Evolutionary conservation across 768 basidiomycete genomes (phyloP).

Genomic region (Leccinum barrowsii): DNA sequence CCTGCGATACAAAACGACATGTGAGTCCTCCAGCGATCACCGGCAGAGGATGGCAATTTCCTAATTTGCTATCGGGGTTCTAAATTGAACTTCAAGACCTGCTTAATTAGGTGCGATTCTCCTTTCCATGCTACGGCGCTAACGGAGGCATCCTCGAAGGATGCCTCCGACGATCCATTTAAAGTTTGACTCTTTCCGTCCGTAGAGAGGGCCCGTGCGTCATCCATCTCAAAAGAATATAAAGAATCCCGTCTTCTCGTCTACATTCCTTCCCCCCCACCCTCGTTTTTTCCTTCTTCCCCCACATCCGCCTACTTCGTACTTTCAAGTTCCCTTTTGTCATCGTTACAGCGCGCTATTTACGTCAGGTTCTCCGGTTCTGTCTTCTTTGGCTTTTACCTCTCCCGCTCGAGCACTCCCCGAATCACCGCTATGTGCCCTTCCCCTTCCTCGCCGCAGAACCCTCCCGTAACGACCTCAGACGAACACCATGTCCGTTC

Average conservation of each 20-base stretch:
- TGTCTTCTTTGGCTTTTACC: conserved; percentile 11
- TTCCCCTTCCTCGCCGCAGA: conserved; percentile 25
- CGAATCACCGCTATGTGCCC: conserved; percentile 28
- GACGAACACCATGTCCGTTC: conserved; percentile 10
- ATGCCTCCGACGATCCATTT: conserved; percentile 18
- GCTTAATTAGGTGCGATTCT: conserved; percentile 20
- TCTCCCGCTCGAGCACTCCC: conserved; percentile 13
- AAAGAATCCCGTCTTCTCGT: conserved; percentile 15
- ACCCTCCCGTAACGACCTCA: conserved; percentile 19
- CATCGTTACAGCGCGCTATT: conserved; percentile 14
- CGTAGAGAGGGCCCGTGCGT: conserved; percentile 29
- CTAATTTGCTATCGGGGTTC: conserved; percentile 14
- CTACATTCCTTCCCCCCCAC: conserved; percentile 8
- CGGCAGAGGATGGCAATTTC: conserved; percentile 14
- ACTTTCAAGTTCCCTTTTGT: conserved; percentile 8
- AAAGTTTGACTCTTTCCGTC: conserved; percentile 19
- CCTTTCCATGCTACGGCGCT: conserved; percentile 13
- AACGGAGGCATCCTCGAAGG: conserved; percentile 24
- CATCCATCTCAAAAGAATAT: conserved; percentile 21
- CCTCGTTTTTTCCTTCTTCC: conserved; percentile 8
- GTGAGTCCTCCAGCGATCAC: conserved; percentile 9
- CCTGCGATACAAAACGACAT: too few relatives aligned
- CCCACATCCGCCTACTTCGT: conserved; percentile 19
- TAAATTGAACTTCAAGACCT: conserved; percentile 27
- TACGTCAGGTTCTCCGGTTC: conserved; percentile 19